These are phyloP conservation scores for Dispira parvispora DNA, from an alignment of 192 early-diverging fungal species.

Conservation along the genomic window DNA sequence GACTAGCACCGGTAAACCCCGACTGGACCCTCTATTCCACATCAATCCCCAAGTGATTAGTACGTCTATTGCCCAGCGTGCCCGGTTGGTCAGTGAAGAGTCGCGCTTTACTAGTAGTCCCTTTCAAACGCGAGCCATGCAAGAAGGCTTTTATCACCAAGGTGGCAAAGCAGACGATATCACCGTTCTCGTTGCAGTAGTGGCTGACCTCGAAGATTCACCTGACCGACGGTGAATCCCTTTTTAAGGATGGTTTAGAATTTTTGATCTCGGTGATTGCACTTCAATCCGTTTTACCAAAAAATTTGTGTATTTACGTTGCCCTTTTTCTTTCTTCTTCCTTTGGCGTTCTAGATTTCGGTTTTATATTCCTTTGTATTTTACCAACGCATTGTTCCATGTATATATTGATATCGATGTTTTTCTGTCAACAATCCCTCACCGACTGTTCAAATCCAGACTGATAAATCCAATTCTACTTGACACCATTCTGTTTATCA, in stretches of 20 bases:
- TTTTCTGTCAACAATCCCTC: too few relatives aligned
- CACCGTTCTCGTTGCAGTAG: constrained; percentile 71
- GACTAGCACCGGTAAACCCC: neutral
- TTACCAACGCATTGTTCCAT: too few relatives aligned
- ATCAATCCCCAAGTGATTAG: constrained; percentile 62
- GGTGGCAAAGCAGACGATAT: constrained; percentile 96
- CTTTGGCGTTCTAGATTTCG: neutral
- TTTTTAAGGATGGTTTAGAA: neutral
- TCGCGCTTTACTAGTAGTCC: constrained; percentile 54
- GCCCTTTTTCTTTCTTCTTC: neutral
- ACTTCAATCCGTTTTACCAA: neutral
- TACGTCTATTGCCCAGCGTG: constrained; percentile 58
- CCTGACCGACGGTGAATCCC: constrained; percentile 39
- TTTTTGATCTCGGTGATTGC: neutral
- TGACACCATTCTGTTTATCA: too few relatives aligned
- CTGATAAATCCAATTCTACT: too few relatives aligned
- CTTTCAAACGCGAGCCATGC: constrained; percentile 83
- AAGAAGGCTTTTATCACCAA: constrained; percentile 85
- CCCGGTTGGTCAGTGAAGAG: constrained; percentile 68
- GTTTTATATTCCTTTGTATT: neutral
- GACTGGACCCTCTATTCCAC: constrained; percentile 16
- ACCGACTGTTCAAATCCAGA: too few relatives aligned
- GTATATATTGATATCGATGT: too few relatives aligned
- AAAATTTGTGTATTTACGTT: too few relatives aligned
- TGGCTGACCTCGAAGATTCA: constrained; percentile 58